Conservation (phyloP, 345 rosid species). For the Sapria himalayana region DNA sequence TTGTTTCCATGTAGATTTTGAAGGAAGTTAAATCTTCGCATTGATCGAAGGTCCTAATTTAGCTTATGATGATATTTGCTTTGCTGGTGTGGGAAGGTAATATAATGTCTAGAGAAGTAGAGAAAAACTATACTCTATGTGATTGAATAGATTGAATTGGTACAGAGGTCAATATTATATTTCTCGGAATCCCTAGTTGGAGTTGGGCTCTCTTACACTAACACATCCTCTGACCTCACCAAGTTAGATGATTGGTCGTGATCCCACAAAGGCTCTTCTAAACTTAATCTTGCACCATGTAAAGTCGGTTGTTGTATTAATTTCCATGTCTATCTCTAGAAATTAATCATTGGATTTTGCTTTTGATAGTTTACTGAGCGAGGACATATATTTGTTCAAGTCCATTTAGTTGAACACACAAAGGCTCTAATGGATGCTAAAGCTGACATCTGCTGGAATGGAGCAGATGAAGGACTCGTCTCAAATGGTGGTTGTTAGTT, state of each 20-base stretch:
- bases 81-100: too few species aligned
- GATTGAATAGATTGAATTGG: too few species aligned
- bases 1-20: too few species aligned
- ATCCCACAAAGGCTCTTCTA: too few species aligned
- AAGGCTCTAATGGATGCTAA: slow-evolving; percentile 20
- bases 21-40: too few species aligned
- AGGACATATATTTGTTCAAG: slow-evolving; percentile 86
- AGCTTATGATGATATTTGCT: too few species aligned
- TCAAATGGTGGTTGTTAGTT: slow-evolving; percentile 14
- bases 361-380: slow-evolving; percentile 67
- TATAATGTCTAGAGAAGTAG: too few species aligned
- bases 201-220: slow-evolving; percentile 55
- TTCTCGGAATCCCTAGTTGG: slow-evolving; percentile 52
- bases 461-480: slow-evolving; percentile 19
- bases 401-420: slow-evolving; percentile 46
- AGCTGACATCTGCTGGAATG: slow-evolving; percentile 20
- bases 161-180: slow-evolving; percentile 44
- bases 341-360: slow-evolving; percentile 4
- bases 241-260: slow-evolving; percentile 29
- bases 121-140: too few species aligned
- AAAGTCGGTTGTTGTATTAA: too few species aligned
- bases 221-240: slow-evolving; percentile 30
- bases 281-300: too few species aligned
- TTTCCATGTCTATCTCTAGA: too few species aligned
- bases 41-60: too few species aligned